Base-by-base conservation (phyloP, 2,329 filamentous ascomycete genomes). In the Aspergillus fischeri region DNA sequence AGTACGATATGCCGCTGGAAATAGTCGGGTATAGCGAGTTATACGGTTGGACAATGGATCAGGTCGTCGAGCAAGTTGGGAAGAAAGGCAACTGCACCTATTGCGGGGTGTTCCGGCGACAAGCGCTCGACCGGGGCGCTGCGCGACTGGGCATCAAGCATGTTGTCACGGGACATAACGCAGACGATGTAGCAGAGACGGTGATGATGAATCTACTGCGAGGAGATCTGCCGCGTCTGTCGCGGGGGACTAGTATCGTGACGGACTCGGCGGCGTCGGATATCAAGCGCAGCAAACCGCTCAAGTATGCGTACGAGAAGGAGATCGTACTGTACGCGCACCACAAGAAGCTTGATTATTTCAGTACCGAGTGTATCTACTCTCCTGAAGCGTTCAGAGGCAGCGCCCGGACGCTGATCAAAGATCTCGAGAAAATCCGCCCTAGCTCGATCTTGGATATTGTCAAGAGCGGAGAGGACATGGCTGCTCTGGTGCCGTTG, bases 31-130 rank as follows among this genome's bases (percentile, higher is more conserved):
- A 99, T 68, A 88, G 88, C 54, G 90, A 97, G 68, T 80, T 99
- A 9, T 99, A 99, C 72, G 94, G 93, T 8, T 99, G 94, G 94
- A 97, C 92, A 1, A 99, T 99, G 94, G 94, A 99, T 70, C 91
- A 97, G 70, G 94, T 99, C 9, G 95, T 99, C 3, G 90, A 92
- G 67, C 91, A 93, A 50, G 90, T 99, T 52, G 94, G 94, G 14
- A 97, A 97, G 78, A 97, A 97, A 75, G 92, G 93, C 29, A 99
- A 99, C 75, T 99, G 94, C 81, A 99, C 95, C 29, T 99, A 99
- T 70, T 99, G 94, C 69, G 94, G 94, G 14, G 94, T 99, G 20
- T 99, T 99, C 71, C 83, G 94, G 54, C 84, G 95, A 57, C 94
- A 99, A 77, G 94, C 94, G 1, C 81, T 99, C 35, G 94, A 99